Evolutionary conservation across 2,329 filamentous ascomycete species (phyloP).

Genomic region (Blastomyces silverae): DNA sequence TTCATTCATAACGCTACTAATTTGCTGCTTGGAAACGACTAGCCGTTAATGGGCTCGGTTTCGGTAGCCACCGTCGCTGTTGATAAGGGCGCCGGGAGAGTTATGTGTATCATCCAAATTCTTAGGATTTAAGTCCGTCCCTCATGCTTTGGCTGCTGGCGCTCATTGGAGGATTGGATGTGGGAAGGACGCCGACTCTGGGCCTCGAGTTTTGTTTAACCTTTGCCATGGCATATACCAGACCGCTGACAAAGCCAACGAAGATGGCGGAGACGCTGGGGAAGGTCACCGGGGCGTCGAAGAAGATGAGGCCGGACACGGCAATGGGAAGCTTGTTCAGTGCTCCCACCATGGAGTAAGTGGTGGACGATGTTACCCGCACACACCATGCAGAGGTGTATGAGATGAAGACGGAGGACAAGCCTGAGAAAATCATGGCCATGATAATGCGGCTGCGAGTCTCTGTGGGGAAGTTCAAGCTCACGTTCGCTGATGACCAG

Average conservation of each 20-base stretch:
- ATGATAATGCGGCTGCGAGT: slow-evolving; percentile 70
- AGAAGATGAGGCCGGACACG: slow-evolving; percentile 86
- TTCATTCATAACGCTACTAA: background rate
- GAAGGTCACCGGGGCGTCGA: slow-evolving; percentile 85
- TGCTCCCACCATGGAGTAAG: slow-evolving; percentile 97
- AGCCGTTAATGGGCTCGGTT: background rate
- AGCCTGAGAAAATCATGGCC: slow-evolving; percentile 89
- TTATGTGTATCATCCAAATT: slow-evolving; percentile 1
- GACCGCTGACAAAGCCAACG: slow-evolving; percentile 83
- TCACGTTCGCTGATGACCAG: slow-evolving; percentile 80
- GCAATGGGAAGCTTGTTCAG: slow-evolving; percentile 98
- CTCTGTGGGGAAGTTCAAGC: slow-evolving; percentile 79
- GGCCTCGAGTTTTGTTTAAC: slow-evolving; percentile 65
- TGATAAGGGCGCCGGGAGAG: background rate
- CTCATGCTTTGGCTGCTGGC: slow-evolving; percentile 86
- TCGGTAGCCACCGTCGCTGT: background rate
- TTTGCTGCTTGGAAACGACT: background rate
- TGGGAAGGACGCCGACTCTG: slow-evolving; percentile 62
- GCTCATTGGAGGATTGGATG: slow-evolving; percentile 65
- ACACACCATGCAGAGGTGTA: slow-evolving; percentile 99
- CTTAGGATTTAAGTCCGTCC: slow-evolving; percentile 68
- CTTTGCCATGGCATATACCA: slow-evolving; percentile 85
- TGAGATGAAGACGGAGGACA: slow-evolving; percentile 96
- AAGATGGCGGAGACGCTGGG: slow-evolving; percentile 86
- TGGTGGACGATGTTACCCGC: slow-evolving; percentile 92